These are phyloP conservation scores for Rasamsonia emersonii DNA, from an alignment of 2,329 filamentous ascomycete genomes.

Conservation along the genomic window DNA sequence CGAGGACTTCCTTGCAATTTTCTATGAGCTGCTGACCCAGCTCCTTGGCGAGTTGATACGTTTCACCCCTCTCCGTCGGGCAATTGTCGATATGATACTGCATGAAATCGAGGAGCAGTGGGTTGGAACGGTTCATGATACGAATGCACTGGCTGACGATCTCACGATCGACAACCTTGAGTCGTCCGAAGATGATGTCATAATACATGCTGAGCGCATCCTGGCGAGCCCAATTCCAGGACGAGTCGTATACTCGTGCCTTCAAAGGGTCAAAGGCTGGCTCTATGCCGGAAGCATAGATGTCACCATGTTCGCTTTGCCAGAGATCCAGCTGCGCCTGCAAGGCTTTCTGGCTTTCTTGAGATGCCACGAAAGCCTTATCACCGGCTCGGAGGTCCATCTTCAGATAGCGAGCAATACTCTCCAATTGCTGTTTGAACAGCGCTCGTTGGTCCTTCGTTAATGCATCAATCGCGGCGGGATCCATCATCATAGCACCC, in stretches of 20 bases:
- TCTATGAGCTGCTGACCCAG: conserved; percentile 89
- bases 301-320: conserved; percentile 90
- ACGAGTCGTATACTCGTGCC: conserved; percentile 92
- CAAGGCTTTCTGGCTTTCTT: conserved; percentile 77
- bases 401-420: conserved; percentile 92
- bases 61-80: conserved; percentile 91
- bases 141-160: conserved; percentile 98
- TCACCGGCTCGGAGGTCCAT: conserved; percentile 95
- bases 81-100: conserved; percentile 99
- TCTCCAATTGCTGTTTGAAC: conserved; percentile 97
- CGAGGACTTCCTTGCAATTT: conserved; percentile 90
- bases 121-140: conserved; percentile 99
- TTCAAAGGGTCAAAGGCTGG: conserved; percentile 90
- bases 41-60: conserved; percentile 94
- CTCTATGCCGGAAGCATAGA: conserved; percentile 90
- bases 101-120: conserved; percentile 94
- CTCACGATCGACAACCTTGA: conserved; percentile 88
- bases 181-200: conserved; percentile 93
- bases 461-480: conserved; percentile 87
- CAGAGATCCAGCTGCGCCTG: conserved; percentile 92
- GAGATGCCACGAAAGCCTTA: conserved; percentile 77
- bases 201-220: conserved; percentile 98
- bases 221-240: conserved; percentile 98
- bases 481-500: conserved; percentile 98
- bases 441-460: conserved; percentile 93